Base-by-base conservation (phyloP, 208 protist species). In the Trypanosoma platydactyli region DNA sequence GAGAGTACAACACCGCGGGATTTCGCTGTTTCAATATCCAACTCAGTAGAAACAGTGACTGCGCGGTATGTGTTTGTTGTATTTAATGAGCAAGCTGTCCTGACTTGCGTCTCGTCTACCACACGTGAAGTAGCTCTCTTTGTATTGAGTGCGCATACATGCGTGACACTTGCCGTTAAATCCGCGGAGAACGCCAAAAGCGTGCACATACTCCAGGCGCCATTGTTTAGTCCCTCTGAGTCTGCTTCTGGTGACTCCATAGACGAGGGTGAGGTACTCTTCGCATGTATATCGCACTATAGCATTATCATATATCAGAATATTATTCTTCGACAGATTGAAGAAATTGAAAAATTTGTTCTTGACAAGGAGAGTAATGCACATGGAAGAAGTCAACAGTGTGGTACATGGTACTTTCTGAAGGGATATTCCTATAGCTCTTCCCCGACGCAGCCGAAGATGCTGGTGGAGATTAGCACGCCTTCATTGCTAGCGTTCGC, bases 391-490 rank as follows among this genome's bases (percentile, higher is more conserved):
- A 20, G 3, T 30, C 15, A 38, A 24, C 6, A 27, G 29, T 18
- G 49, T 16, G n/a, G 48, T 54, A 65, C 67, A 25, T 66, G 59
- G 67, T 72, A 72, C 24, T 54, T 64, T 55, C 29, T 72, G 20
- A 53, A 54, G 40, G 67, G 67, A 15, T 66, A 72, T 53, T 55
- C 22, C 1, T 72, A 72, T 55, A 22, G 40, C 42, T 38, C 56
- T 16, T 27, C 52, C 30, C 33, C 35, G 16, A 44, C 33, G 42
- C 30, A 64, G 18, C 38, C 64, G 38, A 58, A 20, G 57, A 16
- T 55, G n/a, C 16, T 70, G 12, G 5, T 51, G 55, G 64, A 70
- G 7, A 40, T 60, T 45, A 38, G 18, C 15, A 40, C 54, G 38
- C 41, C 25, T 41, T n/a, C 38, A 15, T 42, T 55, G 11, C 16